These are phyloP conservation scores for Teunomyces pallodes DNA, from an alignment of 805 yeast species.

Conservation along the genomic window DNA sequence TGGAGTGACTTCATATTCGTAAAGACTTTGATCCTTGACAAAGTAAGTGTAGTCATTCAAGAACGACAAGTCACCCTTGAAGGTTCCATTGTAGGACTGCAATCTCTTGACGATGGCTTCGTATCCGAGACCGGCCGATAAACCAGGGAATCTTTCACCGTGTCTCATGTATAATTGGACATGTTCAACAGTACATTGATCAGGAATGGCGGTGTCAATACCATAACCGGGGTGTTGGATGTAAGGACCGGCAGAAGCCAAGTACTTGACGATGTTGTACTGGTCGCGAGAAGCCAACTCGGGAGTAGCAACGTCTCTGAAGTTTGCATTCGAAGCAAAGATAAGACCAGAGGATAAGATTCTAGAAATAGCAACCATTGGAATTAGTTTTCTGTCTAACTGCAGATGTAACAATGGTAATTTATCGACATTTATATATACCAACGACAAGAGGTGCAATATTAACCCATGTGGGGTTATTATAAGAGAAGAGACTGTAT, in stretches of 20 bases:
- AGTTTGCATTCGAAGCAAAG: constrained; percentile 17
- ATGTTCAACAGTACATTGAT: constrained; percentile 55
- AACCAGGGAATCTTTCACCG: constrained; percentile 64
- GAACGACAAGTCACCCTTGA: constrained; percentile 52
- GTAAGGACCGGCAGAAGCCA: constrained; percentile 27
- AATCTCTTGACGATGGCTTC: constrained; percentile 28
- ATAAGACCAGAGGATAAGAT: constrained; percentile 24
- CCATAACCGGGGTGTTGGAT: constrained; percentile 25
- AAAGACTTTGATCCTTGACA: constrained; percentile 32
- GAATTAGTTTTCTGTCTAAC: background rate
- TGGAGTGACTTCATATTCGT: constrained; percentile 51
- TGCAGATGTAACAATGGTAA: background rate
- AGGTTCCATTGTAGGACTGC: constrained; percentile 23
- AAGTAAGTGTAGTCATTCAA: constrained; percentile 53
- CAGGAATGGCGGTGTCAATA: constrained; percentile 25
- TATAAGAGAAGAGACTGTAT: background rate
- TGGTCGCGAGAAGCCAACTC: constrained; percentile 25
- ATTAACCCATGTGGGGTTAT: constrained; percentile 1
- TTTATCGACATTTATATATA: background rate
- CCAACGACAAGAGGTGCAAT: background rate
- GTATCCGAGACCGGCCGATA: constrained; percentile 24
- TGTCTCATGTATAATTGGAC: constrained; percentile 74
- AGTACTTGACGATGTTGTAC: constrained; percentile 22
- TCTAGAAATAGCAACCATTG: constrained; percentile 20
- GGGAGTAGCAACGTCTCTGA: constrained; percentile 23